phyloP scores from a whole-genome alignment of 2,329 filamentous ascomycete genomes.

The Venturia oleaginea region DNA sequence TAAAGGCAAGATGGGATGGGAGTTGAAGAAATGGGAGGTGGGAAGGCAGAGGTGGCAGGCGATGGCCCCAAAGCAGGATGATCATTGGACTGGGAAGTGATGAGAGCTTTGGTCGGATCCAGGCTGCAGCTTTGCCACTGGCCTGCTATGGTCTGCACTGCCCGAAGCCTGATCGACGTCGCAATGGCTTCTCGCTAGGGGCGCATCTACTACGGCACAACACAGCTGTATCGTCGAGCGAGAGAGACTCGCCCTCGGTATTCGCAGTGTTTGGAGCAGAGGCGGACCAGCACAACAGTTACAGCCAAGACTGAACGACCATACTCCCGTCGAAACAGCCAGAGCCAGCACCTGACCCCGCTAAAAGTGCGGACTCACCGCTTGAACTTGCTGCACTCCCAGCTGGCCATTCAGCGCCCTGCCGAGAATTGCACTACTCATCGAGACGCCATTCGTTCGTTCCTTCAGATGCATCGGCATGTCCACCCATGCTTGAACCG shows the following conservation, averaged over 20 bases:
- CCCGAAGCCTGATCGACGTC: neutral
- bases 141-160: neutral
- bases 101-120: neutral
- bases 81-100: neutral
- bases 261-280: neutral
- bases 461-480: neutral
- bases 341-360: neutral
- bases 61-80: neutral
- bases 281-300: neutral
- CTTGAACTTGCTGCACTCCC: neutral
- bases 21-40: neutral
- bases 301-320: neutral
- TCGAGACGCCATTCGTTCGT: neutral
- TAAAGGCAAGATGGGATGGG: neutral
- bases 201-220: too few species aligned
- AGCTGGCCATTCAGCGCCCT: neutral
- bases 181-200: neutral
- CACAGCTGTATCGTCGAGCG: too few species aligned
- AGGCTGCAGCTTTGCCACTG: neutral
- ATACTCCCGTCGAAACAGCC: neutral
- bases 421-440: neutral
- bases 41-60: neutral
- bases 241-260: too few species aligned
- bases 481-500: neutral
- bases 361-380: conserved; percentile 3